A percentile compares a stretch with the other conserved stretches of the same genome.
phyloP scores from a whole-genome alignment of 1,139 yeast genomes.

The Yamadazyma trypodendri region DNA sequence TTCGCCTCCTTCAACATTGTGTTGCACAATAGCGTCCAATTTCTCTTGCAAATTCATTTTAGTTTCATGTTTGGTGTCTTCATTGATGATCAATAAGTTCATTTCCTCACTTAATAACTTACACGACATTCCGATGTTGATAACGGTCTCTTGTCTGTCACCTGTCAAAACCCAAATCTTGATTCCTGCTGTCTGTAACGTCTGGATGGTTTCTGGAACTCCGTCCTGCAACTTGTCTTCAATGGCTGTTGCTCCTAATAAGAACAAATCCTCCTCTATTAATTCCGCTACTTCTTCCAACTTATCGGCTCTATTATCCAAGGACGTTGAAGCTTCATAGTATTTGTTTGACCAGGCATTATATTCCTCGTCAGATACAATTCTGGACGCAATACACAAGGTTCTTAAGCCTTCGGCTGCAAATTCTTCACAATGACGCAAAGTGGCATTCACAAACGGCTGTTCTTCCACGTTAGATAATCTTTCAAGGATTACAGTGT shows the following conservation, averaged over 20 bases:
- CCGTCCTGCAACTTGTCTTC: conserved; percentile 98
- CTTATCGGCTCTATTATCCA: conserved; percentile 70
- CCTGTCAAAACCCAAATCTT: conserved; percentile 98
- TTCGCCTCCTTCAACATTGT: conserved; percentile 63
- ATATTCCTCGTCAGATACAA: conserved; percentile 78
- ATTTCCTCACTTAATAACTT: conserved; percentile 91
- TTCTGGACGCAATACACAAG: conserved; percentile 85
- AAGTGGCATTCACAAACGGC: conserved; percentile 78
- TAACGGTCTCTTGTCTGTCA: conserved; percentile 98
- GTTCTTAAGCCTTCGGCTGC: conserved; percentile 97
- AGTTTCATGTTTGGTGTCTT: conserved; percentile 75
- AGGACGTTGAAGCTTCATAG: conserved; percentile 78
- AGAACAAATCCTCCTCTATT: conserved; percentile 75
- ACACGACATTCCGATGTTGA: conserved; percentile 98
- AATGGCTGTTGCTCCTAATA: conserved; percentile 96
- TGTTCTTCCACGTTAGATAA: conserved; percentile 62
- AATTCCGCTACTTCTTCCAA: conserved; percentile 71
- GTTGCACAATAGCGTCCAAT: conserved; percentile 69
- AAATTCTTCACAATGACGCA: conserved; percentile 89
- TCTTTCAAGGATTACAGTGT: conserved; percentile 89
- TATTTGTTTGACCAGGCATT: conserved; percentile 59
- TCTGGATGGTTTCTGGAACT: conserved; percentile 95
- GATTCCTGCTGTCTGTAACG: conserved; percentile 93
- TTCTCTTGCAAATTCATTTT: conserved; percentile 70
- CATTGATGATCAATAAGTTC: conserved; percentile 88